A percentile compares a stretch with the other conserved stretches of the same genome.
Evolutionary conservation across 2,329 filamentous ascomycete genomes (phyloP).

Genomic region (Cladosporium sp.): DNA sequence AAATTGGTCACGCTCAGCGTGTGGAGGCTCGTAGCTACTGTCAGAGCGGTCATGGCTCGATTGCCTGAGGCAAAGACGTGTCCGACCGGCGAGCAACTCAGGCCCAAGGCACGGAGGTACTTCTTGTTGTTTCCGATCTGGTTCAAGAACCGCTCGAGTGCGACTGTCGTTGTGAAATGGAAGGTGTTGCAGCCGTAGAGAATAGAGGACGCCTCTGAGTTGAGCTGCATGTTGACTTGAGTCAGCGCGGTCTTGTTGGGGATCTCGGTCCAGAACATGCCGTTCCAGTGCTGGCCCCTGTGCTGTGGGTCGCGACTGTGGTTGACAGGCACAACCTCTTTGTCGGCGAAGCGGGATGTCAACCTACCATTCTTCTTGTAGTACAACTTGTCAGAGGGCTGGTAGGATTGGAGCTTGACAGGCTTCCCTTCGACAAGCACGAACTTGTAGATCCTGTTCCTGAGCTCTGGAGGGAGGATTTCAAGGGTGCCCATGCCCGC

Average conservation of each 20-base stretch:
- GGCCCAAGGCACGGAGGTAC: background rate
- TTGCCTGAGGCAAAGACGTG: background rate
- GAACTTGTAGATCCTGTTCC: conserved; percentile 12
- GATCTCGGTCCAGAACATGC: background rate
- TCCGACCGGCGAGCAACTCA: background rate
- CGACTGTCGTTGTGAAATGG: background rate
- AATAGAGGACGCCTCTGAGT: background rate
- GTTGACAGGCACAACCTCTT: background rate
- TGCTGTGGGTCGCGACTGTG: background rate
- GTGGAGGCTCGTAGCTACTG: background rate
- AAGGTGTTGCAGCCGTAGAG: background rate
- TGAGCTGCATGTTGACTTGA: background rate
- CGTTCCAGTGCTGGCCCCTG: background rate
- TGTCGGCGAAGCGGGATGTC: background rate
- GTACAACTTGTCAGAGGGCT: background rate
- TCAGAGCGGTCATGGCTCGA: background rate
- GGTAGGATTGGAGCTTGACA: background rate
- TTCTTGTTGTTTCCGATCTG: background rate
- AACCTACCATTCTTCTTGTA: background rate
- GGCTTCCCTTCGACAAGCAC: background rate
- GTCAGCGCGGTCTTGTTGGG: background rate
- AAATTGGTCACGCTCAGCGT: background rate
- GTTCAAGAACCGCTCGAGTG: background rate
- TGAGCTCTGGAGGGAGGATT: background rate
- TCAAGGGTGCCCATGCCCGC: background rate